phyloP scores from a whole-genome alignment of 139 green algal species.

The Tetraselmis striata region DNA sequence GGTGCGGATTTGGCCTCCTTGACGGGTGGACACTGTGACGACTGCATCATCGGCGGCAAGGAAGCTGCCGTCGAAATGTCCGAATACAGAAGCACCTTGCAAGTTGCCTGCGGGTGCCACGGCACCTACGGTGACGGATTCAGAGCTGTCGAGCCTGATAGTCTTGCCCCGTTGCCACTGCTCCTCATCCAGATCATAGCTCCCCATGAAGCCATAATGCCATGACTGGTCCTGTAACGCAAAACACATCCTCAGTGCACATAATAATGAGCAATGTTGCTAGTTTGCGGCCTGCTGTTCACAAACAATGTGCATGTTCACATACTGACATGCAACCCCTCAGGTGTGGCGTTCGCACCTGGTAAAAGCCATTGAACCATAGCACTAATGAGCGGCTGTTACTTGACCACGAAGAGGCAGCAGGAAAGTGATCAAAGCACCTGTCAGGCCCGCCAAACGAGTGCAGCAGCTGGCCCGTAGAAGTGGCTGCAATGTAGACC shows the following conservation, averaged over 20 bases:
- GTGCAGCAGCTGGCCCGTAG: not conserved
- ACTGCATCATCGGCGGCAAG: not conserved
- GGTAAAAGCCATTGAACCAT: not conserved
- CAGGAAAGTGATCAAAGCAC: not conserved
- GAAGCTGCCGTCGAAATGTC: not conserved
- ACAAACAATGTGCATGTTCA: too few species aligned
- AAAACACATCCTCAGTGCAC: too few species aligned
- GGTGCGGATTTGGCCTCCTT: not conserved
- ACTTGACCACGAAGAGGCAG: not conserved
- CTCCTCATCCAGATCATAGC: not conserved
- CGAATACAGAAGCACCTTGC: not conserved
- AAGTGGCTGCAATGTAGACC: not conserved
- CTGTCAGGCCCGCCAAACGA: not conserved
- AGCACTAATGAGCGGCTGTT: not conserved
- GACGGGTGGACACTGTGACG: not conserved
- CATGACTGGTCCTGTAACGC: not conserved
- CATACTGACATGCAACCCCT: too few species aligned
- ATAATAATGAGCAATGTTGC: too few species aligned
- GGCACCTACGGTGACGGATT: not conserved
- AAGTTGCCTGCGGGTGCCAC: not conserved
- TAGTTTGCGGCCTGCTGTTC: too few species aligned
- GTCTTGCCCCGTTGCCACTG: not conserved
- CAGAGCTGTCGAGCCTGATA: not conserved
- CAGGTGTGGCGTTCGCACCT: too few species aligned
- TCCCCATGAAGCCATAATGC: not conserved